Conservation (phyloP, 2,329 filamentous ascomycete species). For the Cladosporium austrohemisphaericum region DNA sequence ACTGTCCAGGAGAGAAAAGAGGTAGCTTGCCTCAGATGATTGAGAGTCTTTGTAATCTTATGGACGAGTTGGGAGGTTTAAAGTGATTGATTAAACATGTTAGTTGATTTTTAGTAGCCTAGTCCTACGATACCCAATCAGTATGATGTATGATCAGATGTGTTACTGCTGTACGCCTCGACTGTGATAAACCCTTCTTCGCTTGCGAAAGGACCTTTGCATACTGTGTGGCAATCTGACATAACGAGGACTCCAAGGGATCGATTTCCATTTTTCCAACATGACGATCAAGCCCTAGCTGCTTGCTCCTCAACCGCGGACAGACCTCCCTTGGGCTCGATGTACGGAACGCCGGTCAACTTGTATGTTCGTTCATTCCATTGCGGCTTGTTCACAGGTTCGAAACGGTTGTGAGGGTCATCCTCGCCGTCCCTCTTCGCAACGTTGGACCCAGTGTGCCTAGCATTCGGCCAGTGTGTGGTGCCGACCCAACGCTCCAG, state of each 20-base stretch:
- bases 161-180: too few species aligned
- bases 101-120: too few species aligned
- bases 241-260: too few species aligned
- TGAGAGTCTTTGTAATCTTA: constrained; percentile 21
- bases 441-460: constrained; percentile 32
- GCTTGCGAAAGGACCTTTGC: too few species aligned
- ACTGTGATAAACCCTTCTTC: too few species aligned
- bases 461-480: constrained; percentile 36
- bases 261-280: too few species aligned
- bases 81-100: constrained; percentile 1
- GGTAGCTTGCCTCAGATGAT: constrained; percentile 23
- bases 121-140: too few species aligned
- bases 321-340: constrained; percentile 19
- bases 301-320: constrained; percentile 2
- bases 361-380: constrained; percentile 43
- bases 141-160: too few species aligned
- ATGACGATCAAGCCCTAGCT: not conserved
- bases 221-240: too few species aligned
- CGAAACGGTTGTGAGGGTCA: constrained; percentile 35
- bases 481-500: constrained; percentile 31
- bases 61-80: constrained; percentile 22
- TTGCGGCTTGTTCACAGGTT: constrained; percentile 39
- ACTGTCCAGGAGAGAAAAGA: constrained; percentile 21
- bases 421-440: constrained; percentile 32
- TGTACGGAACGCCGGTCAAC: constrained; percentile 49